Conservation (phyloP, 2,329 filamentous ascomycete species). For the Ophiostoma ips region DNA sequence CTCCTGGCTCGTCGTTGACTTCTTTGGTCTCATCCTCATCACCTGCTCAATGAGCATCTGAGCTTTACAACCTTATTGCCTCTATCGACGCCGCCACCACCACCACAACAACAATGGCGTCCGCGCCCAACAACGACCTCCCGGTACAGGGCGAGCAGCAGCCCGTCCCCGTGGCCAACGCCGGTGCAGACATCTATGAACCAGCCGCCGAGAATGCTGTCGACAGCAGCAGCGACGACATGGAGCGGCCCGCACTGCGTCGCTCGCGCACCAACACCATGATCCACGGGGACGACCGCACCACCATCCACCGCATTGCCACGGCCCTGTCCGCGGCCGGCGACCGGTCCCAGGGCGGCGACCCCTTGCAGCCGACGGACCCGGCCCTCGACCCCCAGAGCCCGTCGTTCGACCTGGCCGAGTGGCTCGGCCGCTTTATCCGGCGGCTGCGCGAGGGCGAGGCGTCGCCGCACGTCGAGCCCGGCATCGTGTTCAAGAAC, state of each 20-base stretch:
- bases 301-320: conserved; percentile 10
- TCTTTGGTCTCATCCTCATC: too few species aligned
- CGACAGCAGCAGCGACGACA: background rate
- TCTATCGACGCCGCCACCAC: too few species aligned
- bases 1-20: too few species aligned
- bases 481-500: conserved; percentile 52
- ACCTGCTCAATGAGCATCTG: too few species aligned
- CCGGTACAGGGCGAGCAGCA: background rate
- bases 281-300: conserved; percentile 6
- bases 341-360: conserved; percentile 29
- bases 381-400: background rate
- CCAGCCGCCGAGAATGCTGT: background rate
- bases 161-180: background rate
- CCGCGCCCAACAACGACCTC: background rate
- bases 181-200: background rate
- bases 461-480: conserved; percentile 35
- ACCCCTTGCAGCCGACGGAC: background rate
- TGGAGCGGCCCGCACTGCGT: background rate
- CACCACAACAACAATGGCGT: background rate
- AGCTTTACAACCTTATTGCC: too few species aligned
- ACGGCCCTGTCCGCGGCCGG: conserved; percentile 32
- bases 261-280: conserved; percentile 9
- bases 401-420: conserved; percentile 31
- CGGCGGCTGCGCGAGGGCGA: conserved; percentile 37
- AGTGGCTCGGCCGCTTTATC: conserved; percentile 47